Conservation (phyloP, 2,329 filamentous ascomycete genomes). For the Aspergillus japonicus region DNA sequence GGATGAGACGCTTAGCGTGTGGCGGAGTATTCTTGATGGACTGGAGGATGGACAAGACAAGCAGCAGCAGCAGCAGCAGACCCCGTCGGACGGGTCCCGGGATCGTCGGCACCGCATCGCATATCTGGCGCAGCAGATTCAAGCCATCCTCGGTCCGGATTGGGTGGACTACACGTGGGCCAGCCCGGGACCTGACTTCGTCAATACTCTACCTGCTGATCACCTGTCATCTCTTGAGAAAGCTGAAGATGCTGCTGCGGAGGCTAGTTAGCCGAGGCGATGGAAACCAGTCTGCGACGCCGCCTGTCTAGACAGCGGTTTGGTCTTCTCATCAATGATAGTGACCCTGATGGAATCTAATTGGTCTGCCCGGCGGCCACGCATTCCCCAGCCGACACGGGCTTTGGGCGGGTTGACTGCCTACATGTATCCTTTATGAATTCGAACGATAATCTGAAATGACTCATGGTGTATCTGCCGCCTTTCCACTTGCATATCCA, state of each 20-base stretch:
- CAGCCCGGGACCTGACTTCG: conserved; percentile 43
- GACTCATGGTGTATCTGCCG: neutral
- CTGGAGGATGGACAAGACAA: conserved; percentile 38
- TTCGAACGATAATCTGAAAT: neutral
- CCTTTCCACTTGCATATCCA: neutral
- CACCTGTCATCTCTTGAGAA: conserved; percentile 24
- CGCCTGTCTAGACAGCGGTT: conserved; percentile 32
- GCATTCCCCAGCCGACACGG: neutral
- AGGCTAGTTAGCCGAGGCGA: conserved; percentile 2
- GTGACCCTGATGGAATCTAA: conserved; percentile 1
- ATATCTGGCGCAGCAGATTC: conserved; percentile 38
- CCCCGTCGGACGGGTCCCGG: conserved; percentile 41
- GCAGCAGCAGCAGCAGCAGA: conserved; percentile 14
- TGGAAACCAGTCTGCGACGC: conserved; percentile 27
- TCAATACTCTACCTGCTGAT: conserved; percentile 35
- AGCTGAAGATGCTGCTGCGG: conserved; percentile 5
- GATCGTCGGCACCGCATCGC: conserved; percentile 35
- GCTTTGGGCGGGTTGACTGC: neutral
- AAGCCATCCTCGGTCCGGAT: conserved; percentile 38
- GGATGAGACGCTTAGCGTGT: conserved; percentile 62
- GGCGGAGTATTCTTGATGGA: conserved; percentile 51
- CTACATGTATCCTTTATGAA: neutral
- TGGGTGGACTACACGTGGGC: conserved; percentile 49
- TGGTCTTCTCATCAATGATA: conserved; percentile 17
- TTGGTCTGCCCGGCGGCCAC: neutral